phyloP scores from a whole-genome alignment of 345 rosid species.

The Camelina hispida region DNA sequence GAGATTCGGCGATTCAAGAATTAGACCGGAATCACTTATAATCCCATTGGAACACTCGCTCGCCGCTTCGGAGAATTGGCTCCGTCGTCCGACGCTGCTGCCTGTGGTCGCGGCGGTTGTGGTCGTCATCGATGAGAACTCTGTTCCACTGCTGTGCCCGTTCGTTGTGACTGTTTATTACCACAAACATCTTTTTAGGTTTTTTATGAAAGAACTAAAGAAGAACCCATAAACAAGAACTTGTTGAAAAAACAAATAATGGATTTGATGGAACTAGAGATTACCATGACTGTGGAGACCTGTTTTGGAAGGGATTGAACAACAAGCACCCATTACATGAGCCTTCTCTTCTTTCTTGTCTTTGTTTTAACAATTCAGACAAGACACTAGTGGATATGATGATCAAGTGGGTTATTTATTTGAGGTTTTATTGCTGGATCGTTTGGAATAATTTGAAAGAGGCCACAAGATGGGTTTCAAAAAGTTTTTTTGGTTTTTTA shows the following conservation, averaged over 20 bases:
- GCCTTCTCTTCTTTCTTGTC: slow-evolving; percentile 18
- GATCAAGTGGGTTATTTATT: background rate
- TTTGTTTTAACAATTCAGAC: slow-evolving; percentile 28
- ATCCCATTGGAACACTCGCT: slow-evolving; percentile 47
- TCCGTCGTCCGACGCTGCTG: slow-evolving; percentile 48
- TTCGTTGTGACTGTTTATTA: slow-evolving; percentile 24
- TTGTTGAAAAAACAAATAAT: background rate
- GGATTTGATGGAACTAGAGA: background rate
- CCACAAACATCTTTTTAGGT: background rate
- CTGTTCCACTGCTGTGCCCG: slow-evolving; percentile 45
- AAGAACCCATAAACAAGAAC: slow-evolving; percentile 11
- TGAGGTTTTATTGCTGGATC: slow-evolving; percentile 24
- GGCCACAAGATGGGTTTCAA: slow-evolving; percentile 8
- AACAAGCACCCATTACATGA: slow-evolving; percentile 37
- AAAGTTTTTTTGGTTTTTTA: background rate
- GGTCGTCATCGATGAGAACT: slow-evolving; percentile 36
- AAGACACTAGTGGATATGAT: slow-evolving; percentile 31
- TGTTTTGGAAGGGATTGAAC: slow-evolving; percentile 13
- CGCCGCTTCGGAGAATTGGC: slow-evolving; percentile 53
- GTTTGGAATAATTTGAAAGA: background rate
- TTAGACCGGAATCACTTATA: slow-evolving; percentile 30
- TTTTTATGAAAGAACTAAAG: background rate
- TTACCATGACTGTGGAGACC: slow-evolving; percentile 33
- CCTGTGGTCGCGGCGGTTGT: slow-evolving; percentile 42
- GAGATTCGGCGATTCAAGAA: slow-evolving; percentile 51